Conservation (phyloP, 768 basidiomycete genomes). For the Baorangia bicolor region DNA sequence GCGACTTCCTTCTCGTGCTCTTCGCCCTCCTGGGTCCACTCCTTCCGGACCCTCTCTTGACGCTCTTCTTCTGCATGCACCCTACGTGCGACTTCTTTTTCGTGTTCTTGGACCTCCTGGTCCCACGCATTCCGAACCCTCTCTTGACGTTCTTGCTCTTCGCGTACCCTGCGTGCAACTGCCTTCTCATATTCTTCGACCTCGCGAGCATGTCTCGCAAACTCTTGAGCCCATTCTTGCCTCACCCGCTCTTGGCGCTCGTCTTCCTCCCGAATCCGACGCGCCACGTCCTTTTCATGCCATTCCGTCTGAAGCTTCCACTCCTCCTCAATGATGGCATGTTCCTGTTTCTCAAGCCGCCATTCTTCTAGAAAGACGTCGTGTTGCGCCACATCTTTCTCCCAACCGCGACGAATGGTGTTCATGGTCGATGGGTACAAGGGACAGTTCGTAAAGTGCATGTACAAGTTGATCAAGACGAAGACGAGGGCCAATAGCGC, state of each 20-base stretch:
- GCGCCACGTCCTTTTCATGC: conserved; percentile 9
- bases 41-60: too few relatives aligned
- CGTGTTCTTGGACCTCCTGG: too few relatives aligned
- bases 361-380: background rate
- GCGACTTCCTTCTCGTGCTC: too few relatives aligned
- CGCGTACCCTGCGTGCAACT: background rate
- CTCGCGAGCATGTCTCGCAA: background rate
- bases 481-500: background rate
- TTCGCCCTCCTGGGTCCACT: too few relatives aligned
- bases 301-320: conserved; percentile 11
- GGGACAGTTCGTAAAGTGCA: conserved; percentile 10
- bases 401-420: conserved; percentile 6
- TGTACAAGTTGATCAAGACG: background rate
- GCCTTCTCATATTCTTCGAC: background rate
- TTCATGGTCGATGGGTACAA: conserved; percentile 11
- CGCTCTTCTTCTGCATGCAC: too few relatives aligned
- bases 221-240: conserved; percentile 5
- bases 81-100: too few relatives aligned
- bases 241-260: conserved; percentile 5
- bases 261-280: background rate
- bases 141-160: too few relatives aligned
- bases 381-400: background rate
- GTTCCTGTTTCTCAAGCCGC: conserved; percentile 1
- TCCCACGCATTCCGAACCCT: too few relatives aligned
- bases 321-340: background rate